phyloP scores from a whole-genome alignment of 495 filamentous ascomycete genomes.

The Neurospora pannonica region DNA sequence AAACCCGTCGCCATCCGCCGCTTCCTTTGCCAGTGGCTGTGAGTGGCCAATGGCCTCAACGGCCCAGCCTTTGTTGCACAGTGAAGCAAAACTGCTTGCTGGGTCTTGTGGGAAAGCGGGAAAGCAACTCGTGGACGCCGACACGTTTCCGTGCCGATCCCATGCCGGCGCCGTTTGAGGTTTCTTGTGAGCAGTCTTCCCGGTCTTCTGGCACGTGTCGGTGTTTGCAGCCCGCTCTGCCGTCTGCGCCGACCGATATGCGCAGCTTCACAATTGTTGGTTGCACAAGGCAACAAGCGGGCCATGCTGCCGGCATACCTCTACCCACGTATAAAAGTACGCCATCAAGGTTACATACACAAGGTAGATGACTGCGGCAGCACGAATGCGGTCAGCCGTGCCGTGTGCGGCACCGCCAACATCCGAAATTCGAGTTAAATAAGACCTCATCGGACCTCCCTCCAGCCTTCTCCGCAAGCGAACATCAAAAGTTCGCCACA shows the following conservation, averaged over 20 bases:
- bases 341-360: not conserved
- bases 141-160: not conserved
- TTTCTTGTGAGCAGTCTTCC: not conserved
- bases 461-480: not conserved
- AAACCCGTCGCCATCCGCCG: not conserved
- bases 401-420: not conserved
- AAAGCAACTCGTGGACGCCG: not conserved
- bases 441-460: not conserved
- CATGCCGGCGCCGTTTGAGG: not conserved
- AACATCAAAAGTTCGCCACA: too few relatives aligned
- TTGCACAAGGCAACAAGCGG: not conserved
- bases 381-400: not conserved
- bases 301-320: not conserved
- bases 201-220: not conserved
- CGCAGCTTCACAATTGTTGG: not conserved
- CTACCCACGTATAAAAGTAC: not conserved
- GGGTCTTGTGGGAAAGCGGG: not conserved
- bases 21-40: not conserved
- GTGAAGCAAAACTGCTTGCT: not conserved
- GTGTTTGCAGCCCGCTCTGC: not conserved
- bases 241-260: not conserved
- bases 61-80: not conserved
- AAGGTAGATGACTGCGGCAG: not conserved
- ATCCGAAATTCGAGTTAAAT: not conserved
- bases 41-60: not conserved